Base-by-base conservation (phyloP, 495 filamentous ascomycete species). In the Opeltia flavorubescens region DNA sequence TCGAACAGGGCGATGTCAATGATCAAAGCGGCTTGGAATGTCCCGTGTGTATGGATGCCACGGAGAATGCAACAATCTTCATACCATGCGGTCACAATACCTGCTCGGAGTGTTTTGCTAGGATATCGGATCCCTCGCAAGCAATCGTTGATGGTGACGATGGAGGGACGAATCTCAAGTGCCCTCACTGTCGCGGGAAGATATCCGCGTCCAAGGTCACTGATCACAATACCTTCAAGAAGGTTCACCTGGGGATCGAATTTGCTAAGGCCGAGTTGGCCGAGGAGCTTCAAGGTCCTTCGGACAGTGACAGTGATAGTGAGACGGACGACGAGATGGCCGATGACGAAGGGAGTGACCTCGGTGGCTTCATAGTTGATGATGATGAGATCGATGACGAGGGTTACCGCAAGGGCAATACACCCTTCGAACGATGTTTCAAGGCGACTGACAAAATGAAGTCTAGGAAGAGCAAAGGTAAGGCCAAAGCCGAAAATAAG, bases 1-100 rank as follows among this genome's bases (percentile, higher is more conserved):
- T 77, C 50, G 69, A 66, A 18, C 48, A 48, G 23, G 46, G 50
- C n/a, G 38, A 44, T 62, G 66, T 18, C 61, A 80, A 56, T 59
- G 70, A 56, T 63, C 75, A 48, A 68, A 74, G 44, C 53, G 65
- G 63, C 39, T 75, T 78, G 13, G 70, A 77, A 56, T 94, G 88
- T 55, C 83, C 83, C 2, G 75, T 94, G 36, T 95, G 91, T 58
- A 76, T 84, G 45, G 87, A 93, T 57, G 79, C 67, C 1, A 75
- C 80, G 1, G 65, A 74, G 13, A 88, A 86, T 49, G 82, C 91
- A 0, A 70, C 79, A 4, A 83, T 95, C 50, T 78, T 89, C 59
- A 70, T 83, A 50, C 86, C 87, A 2, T 95, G 89, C 52, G 89
- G 89, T 23, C 89, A 95, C 61, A 72, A 77, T 47, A 80, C 78